Base-by-base conservation (phyloP, 2,329 filamentous ascomycete species). In the Epichloe amarillans region DNA sequence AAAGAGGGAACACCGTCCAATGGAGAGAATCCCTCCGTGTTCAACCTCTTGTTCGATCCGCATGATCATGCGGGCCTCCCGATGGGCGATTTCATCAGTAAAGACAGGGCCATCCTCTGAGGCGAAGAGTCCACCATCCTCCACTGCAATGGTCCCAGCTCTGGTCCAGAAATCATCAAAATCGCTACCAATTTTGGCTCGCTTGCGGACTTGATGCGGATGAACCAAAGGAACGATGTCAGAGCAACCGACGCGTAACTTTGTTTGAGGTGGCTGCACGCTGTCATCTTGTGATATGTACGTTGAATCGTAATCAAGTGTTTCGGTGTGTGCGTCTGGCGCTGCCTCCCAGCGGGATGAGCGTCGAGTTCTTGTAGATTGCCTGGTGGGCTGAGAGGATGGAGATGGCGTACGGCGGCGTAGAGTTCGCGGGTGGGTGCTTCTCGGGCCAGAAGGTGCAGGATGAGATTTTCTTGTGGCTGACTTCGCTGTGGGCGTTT, bases 11-110 rank as follows among this genome's bases (percentile, higher is more conserved):
- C 86, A 91, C 53, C 76, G 74, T 53, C 82, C 80, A 50, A 75
- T 70, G 47, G 84, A 88, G 30, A 96, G 73, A 4, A 89, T 64
- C 2, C 88, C 88, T 15, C 89, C 90, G 5, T 82, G 79, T 59
- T 86, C 74, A 3, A 81, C 80, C 55, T 88, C 90, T 46, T 81
- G 70, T 56, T 89, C 80, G 30, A 95, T 80, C 35, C 80, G 79
- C 51, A 80, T 57, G 17, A 93, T 78, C n/a, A 81, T 68, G 15
- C 69, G 68, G 1, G 88, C 89, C 66, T 96, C 89, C 49, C 76
- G 74, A 43, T 69, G 63, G 2, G 83, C 82, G 60, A 79, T 74
- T 49, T 84, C 79, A 11, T 80, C 72, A 1, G 81, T 83, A 56
- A 77, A 78, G 15, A 66, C 63, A 1, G 73, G 71, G 0, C 73